Conservation (phyloP, 2,329 filamentous ascomycete genomes). For the Arachnomyces sp. region DNA sequence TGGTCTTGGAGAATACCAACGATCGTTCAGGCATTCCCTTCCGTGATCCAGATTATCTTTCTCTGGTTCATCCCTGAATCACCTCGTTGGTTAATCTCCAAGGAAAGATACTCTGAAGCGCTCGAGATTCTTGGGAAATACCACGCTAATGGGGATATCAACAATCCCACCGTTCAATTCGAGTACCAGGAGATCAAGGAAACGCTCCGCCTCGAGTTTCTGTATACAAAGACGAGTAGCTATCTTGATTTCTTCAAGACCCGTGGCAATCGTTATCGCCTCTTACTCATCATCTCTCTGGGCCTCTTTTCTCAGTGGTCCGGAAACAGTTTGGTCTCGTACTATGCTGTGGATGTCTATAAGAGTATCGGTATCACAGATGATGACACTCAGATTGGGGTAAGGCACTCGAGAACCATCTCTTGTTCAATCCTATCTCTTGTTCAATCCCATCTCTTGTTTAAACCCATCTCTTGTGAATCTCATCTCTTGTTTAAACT, state of each 20-base stretch:
- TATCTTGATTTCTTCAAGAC: slow-evolving; percentile 58
- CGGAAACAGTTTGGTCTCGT: slow-evolving; percentile 60
- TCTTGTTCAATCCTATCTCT: slow-evolving; percentile 11
- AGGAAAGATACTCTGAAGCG: slow-evolving; percentile 57
- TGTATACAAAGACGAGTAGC: slow-evolving; percentile 41
- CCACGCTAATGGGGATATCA: slow-evolving; percentile 54
- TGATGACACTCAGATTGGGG: slow-evolving; percentile 50
- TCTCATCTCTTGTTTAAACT: neutral
- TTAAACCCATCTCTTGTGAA: slow-evolving; percentile 15
- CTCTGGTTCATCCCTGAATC: slow-evolving; percentile 48
- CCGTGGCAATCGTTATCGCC: slow-evolving; percentile 56
- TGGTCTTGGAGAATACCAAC: slow-evolving; percentile 63
- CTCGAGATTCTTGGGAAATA: slow-evolving; percentile 55
- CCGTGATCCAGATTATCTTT: slow-evolving; percentile 55
- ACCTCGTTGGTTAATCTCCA: slow-evolving; percentile 57
- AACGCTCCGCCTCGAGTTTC: slow-evolving; percentile 53
- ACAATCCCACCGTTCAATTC: slow-evolving; percentile 56
- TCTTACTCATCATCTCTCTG: slow-evolving; percentile 55
- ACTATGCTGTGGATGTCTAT: slow-evolving; percentile 60
- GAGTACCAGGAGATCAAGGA: slow-evolving; percentile 61
- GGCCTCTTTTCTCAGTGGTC: slow-evolving; percentile 62
- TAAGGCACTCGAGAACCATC: slow-evolving; percentile 22
- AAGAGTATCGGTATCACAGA: slow-evolving; percentile 53
- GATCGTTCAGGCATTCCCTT: slow-evolving; percentile 57
- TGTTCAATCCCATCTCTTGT: slow-evolving; percentile 9